These are phyloP conservation scores for Fagopyrum homotropicum DNA, from an alignment of 148 eudicot species.

Conservation along the genomic window DNA sequence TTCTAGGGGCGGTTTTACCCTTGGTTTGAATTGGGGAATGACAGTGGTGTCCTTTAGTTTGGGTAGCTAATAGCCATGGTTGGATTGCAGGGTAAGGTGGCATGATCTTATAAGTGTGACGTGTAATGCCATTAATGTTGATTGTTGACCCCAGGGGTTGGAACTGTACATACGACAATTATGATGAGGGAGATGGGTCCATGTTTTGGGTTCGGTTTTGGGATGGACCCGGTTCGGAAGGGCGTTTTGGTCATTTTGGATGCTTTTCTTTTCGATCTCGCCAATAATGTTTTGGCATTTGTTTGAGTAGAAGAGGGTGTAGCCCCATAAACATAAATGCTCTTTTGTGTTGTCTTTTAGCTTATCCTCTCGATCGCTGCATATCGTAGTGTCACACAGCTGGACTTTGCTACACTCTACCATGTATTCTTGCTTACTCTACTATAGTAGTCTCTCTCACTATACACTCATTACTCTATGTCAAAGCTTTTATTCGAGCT, in stretches of 20 bases:
- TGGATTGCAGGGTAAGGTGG: slow-evolving; percentile 1
- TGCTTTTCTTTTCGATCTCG: neutral
- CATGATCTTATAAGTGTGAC: slow-evolving; percentile 2
- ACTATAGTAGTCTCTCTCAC: too few species aligned
- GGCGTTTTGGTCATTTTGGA: neutral
- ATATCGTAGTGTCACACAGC: neutral
- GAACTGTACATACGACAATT: neutral
- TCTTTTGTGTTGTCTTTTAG: neutral
- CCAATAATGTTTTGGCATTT: slow-evolving; percentile 4
- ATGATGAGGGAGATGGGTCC: neutral
- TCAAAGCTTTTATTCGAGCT: too few species aligned
- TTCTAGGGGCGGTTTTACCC: neutral
- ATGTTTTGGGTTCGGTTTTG: neutral
- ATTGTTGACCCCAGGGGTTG: neutral
- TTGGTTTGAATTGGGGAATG: neutral
- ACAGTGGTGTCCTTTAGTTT: neutral
- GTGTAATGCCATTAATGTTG: neutral
- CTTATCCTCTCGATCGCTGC: neutral
- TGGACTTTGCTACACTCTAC: neutral
- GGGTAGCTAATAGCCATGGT: neutral
- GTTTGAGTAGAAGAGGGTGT: neutral
- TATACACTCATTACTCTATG: too few species aligned
- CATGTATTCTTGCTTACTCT: neutral
- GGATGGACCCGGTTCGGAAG: neutral
- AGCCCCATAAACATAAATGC: slow-evolving; percentile 2